phyloP scores from a whole-genome alignment of 768 basidiomycete genomes.

The Suillus alpinus region DNA sequence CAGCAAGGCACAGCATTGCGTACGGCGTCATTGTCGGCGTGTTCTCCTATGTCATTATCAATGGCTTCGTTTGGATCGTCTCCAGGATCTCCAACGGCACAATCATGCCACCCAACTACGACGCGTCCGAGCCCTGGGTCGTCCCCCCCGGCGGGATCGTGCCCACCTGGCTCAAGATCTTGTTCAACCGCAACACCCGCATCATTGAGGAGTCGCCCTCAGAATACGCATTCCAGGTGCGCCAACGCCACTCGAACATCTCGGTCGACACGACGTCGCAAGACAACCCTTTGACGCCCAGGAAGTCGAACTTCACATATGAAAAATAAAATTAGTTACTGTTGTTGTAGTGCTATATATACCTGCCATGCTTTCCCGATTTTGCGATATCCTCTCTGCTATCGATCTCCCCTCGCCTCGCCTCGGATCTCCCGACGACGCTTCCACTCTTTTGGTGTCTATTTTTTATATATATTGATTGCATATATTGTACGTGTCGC shows the following conservation, averaged over 20 bases:
- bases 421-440: neutral
- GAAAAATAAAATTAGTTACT: slow-evolving; percentile 20
- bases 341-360: neutral
- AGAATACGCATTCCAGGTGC: slow-evolving; percentile 31
- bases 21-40: slow-evolving; percentile 87
- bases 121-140: slow-evolving; percentile 64
- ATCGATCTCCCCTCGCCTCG: neutral
- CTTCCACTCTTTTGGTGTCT: slow-evolving; percentile 1
- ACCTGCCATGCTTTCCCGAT: neutral
- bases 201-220: slow-evolving; percentile 3
- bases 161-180: slow-evolving; percentile 55
- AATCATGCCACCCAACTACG: slow-evolving; percentile 62
- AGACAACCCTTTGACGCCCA: slow-evolving; percentile 18
- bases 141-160: slow-evolving; percentile 69
- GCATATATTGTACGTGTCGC: neutral
- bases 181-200: slow-evolving; percentile 15
- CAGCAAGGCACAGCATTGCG: slow-evolving; percentile 57
- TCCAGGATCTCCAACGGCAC: slow-evolving; percentile 55
- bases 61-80: slow-evolving; percentile 61
- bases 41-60: slow-evolving; percentile 65
- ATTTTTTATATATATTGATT: neutral
- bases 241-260: slow-evolving; percentile 29
- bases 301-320: slow-evolving; percentile 23
- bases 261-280: slow-evolving; percentile 33
- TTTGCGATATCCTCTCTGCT: neutral